phyloP scores from a whole-genome alignment of 257 asterid species.

The Henckelia pumila region DNA sequence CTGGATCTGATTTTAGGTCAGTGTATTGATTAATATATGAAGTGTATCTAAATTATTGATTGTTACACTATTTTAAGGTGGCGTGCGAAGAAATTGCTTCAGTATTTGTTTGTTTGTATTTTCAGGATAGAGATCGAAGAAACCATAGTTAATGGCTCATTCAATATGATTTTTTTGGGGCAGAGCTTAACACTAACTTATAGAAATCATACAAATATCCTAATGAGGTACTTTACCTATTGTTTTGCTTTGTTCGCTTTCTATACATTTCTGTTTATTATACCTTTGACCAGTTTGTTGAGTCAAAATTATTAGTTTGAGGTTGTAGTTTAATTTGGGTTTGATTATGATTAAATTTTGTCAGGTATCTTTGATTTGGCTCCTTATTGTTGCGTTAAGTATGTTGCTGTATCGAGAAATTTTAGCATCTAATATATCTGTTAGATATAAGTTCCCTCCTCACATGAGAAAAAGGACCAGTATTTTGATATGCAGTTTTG shows the following conservation, averaged over 20 bases:
- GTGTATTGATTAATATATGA: constrained; percentile 12
- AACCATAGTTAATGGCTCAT: constrained; percentile 81
- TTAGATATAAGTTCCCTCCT: not conserved
- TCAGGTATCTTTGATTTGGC: constrained; percentile 9
- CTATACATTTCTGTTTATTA: constrained; percentile 7
- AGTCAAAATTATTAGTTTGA: constrained; percentile 8
- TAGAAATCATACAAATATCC: constrained; percentile 76
- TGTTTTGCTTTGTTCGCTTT: constrained; percentile 4
- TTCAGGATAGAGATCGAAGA: constrained; percentile 92
- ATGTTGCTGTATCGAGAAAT: not conserved
- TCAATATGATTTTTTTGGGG: constrained; percentile 77
- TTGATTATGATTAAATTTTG: constrained; percentile 6
- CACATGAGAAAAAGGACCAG: not conserved
- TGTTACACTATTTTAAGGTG: not conserved
- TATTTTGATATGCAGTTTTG: not conserved
- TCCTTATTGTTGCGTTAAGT: constrained; percentile 5
- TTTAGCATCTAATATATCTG: constrained; percentile 1
- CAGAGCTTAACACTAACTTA: constrained; percentile 76
- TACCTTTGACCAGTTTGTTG: not conserved
- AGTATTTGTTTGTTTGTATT: constrained; percentile 24
- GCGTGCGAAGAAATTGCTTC: constrained; percentile 8
- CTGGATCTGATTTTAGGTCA: constrained; percentile 71
- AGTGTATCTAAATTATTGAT: not conserved
- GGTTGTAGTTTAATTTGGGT: not conserved
- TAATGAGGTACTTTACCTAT: constrained; percentile 60